Evolutionary conservation across 1,139 yeast genomes (phyloP).

Genomic region (Yamadazyma oceani): DNA sequence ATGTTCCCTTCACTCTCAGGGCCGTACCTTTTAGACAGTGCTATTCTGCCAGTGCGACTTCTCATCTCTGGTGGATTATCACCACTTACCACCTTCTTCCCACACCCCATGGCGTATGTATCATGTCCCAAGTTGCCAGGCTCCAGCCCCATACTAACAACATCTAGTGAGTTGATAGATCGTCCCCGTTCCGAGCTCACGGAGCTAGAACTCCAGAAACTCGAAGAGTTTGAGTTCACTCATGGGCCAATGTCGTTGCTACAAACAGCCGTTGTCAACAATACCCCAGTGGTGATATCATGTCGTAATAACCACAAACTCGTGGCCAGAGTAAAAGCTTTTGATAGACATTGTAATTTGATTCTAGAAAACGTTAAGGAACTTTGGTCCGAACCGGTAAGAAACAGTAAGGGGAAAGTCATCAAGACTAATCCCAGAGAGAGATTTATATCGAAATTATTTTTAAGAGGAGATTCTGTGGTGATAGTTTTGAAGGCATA

Average conservation of each 20-base stretch:
- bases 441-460: conserved; percentile 84
- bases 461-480: conserved; percentile 93
- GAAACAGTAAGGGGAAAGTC: conserved; percentile 66
- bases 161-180: conserved; percentile 58
- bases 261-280: conserved; percentile 73
- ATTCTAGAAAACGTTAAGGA: conserved; percentile 91
- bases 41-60: background rate
- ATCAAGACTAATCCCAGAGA: conserved; percentile 74
- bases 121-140: background rate
- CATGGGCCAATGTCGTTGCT: conserved; percentile 91
- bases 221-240: conserved; percentile 87
- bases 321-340: conserved; percentile 87
- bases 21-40: background rate
- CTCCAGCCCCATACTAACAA: conserved; percentile 8
- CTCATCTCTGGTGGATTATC: background rate
- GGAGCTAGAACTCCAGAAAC: conserved; percentile 71
- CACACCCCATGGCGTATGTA: conserved; percentile 14
- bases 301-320: conserved; percentile 91
- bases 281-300: conserved; percentile 80
- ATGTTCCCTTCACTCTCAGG: background rate
- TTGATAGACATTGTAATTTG: conserved; percentile 94
- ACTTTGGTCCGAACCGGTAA: conserved; percentile 76
- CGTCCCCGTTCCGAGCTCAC: conserved; percentile 79
- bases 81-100: background rate
- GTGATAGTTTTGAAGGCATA: conserved; percentile 69